Conservation (phyloP, 2,329 filamentous ascomycete species). For the Penicillium psychrosexuale region DNA sequence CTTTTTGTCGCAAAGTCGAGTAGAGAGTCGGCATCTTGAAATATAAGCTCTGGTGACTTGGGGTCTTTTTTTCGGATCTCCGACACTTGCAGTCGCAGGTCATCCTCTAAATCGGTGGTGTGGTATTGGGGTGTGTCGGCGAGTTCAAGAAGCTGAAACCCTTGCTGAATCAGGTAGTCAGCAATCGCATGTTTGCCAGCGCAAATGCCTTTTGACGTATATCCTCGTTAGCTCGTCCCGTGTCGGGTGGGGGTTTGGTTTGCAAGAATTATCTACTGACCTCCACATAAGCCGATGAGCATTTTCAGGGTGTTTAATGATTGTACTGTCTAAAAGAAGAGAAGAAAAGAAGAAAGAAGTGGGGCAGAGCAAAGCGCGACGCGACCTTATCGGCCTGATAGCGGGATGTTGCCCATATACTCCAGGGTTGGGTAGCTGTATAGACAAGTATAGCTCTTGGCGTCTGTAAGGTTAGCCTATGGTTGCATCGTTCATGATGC, state of each 20-base stretch:
- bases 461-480: too few relatives aligned
- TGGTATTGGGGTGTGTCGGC: constrained; percentile 28
- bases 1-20: constrained; percentile 80
- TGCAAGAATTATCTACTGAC: constrained; percentile 30
- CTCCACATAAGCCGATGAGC: constrained; percentile 52
- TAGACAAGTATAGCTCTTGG: too few relatives aligned
- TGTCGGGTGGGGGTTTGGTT: neutral
- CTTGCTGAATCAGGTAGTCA: constrained; percentile 78
- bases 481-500: too few relatives aligned
- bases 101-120: constrained; percentile 25
- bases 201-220: constrained; percentile 67
- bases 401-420: neutral
- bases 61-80: constrained; percentile 17
- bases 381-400: constrained; percentile 5
- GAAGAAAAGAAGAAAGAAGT: constrained; percentile 1
- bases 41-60: constrained; percentile 39
- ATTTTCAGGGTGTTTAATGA: constrained; percentile 33
- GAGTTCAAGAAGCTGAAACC: constrained; percentile 72
- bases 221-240: constrained; percentile 15
- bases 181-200: constrained; percentile 89
- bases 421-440: neutral
- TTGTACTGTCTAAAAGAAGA: neutral
- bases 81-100: constrained; percentile 28
- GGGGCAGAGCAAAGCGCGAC: constrained; percentile 3
- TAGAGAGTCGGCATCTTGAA: constrained; percentile 63